Evolutionary conservation across 495 filamentous ascomycete genomes (phyloP).

Genomic region (Penicillium ochrochloron): DNA sequence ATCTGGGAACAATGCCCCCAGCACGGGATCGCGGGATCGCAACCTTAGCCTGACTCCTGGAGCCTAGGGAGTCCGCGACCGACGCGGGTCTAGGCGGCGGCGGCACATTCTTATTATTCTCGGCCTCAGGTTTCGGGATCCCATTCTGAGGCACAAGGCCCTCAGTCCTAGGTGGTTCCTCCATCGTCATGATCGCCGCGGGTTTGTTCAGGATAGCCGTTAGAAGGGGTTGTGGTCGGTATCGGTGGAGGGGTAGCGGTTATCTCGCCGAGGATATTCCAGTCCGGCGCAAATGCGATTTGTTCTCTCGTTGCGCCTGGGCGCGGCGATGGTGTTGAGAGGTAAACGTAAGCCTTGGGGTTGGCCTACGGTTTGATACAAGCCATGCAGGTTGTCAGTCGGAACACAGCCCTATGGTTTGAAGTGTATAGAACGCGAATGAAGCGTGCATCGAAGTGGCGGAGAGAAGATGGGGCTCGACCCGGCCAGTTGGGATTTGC

Average conservation of each 20-base stretch:
- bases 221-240: neutral
- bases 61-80: constrained; percentile 15
- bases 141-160: neutral
- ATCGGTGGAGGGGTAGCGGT: neutral
- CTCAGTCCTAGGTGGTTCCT: constrained; percentile 13
- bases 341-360: neutral
- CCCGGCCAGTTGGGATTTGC: neutral
- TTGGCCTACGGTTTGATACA: neutral
- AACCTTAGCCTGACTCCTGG: constrained; percentile 43
- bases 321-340: neutral
- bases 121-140: neutral
- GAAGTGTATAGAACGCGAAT: neutral
- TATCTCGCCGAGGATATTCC: constrained; percentile 6
- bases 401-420: neutral
- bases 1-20: constrained; percentile 32
- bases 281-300: constrained; percentile 14
- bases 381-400: neutral
- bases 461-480: neutral
- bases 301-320: constrained; percentile 1
- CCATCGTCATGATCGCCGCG: constrained; percentile 28
- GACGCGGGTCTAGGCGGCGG: constrained; percentile 15
- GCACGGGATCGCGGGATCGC: constrained; percentile 49
- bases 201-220: neutral
- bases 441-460: constrained; percentile 13
- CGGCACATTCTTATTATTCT: neutral